Conservation (phyloP, 805 yeast species). For the Wickerhamomyces pijperi region DNA sequence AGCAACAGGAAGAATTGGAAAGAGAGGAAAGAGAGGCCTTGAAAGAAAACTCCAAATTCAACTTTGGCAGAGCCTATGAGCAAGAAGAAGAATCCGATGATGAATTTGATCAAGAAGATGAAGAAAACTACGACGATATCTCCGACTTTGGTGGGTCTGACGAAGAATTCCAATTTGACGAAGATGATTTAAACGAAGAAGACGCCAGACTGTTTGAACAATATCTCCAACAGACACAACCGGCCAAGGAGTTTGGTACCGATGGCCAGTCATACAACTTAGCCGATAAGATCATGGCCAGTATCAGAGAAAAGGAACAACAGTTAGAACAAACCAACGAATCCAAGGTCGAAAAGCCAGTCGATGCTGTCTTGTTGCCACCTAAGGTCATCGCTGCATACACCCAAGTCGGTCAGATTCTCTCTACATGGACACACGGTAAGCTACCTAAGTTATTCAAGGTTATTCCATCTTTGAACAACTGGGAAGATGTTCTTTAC, state of each 20-base stretch:
- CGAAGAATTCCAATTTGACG: conserved; percentile 45
- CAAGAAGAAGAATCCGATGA: conserved; percentile 40
- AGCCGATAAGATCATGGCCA: conserved; percentile 91
- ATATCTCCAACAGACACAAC: conserved; percentile 40
- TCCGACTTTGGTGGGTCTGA: conserved; percentile 42
- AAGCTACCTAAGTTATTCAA: conserved; percentile 94
- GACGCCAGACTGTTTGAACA: conserved; percentile 80
- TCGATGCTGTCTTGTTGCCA: conserved; percentile 77
- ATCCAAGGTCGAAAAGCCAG: conserved; percentile 28
- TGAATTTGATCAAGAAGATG: conserved; percentile 23
- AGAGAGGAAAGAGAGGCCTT: conserved; percentile 39
- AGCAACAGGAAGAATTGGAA: conserved; percentile 85
- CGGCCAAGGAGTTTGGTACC: conserved; percentile 22
- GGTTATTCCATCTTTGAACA: conserved; percentile 81
- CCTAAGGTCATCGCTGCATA: conserved; percentile 95
- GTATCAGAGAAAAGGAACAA: conserved; percentile 74
- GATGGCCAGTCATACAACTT: conserved; percentile 43
- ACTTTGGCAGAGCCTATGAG: conserved; percentile 25
- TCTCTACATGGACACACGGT: conserved; percentile 88
- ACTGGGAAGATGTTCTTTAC: conserved; percentile 92
- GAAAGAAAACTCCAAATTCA: conserved; percentile 18
- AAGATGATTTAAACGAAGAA: conserved; percentile 60
- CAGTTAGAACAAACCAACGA: conserved; percentile 34
- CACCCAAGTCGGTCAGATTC: conserved; percentile 78
- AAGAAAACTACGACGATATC: conserved; percentile 24